phyloP scores from a whole-genome alignment of 2,329 filamentous ascomycete genomes.

The Rutstroemia sp. region DNA sequence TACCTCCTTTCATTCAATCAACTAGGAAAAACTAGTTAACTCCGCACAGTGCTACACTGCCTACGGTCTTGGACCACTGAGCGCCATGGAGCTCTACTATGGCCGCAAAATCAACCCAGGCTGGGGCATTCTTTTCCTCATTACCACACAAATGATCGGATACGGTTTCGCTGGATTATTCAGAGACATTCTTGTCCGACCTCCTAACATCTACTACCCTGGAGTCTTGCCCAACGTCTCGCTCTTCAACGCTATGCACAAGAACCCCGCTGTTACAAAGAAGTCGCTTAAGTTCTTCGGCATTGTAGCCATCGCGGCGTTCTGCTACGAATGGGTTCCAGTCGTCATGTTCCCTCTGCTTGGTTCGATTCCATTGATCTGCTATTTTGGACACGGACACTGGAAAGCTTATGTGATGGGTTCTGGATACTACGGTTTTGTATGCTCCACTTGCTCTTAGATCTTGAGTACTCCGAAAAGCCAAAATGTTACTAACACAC shows the following conservation, averaged over 20 bases:
- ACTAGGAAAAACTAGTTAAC: slow-evolving; percentile 46
- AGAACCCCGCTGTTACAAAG: slow-evolving; percentile 31
- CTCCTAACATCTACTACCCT: slow-evolving; percentile 59
- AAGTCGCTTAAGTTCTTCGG: slow-evolving; percentile 31
- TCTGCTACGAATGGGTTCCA: slow-evolving; percentile 9
- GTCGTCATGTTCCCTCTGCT: slow-evolving; percentile 30
- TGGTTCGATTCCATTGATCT: slow-evolving; percentile 41
- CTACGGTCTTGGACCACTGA: slow-evolving; percentile 50
- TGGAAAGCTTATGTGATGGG: slow-evolving; percentile 44
- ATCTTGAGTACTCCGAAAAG: neutral
- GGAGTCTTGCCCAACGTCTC: slow-evolving; percentile 42
- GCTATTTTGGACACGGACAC: slow-evolving; percentile 39
- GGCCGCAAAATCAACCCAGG: slow-evolving; percentile 35
- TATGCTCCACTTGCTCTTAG: neutral
- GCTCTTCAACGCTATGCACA: slow-evolving; percentile 35
- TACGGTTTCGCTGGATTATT: slow-evolving; percentile 55
- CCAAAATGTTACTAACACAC: neutral
- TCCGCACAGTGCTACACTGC: slow-evolving; percentile 22
- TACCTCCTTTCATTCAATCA: slow-evolving; percentile 45
- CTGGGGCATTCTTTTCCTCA: slow-evolving; percentile 43
- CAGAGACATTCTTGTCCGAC: slow-evolving; percentile 49
- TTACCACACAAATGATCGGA: slow-evolving; percentile 56
- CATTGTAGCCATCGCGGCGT: slow-evolving; percentile 18
- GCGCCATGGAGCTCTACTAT: slow-evolving; percentile 53
- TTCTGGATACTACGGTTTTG: slow-evolving; percentile 31